These are phyloP conservation scores for Orbilia quercus DNA, from an alignment of 2,329 filamentous ascomycete species.

Conservation along the genomic window DNA sequence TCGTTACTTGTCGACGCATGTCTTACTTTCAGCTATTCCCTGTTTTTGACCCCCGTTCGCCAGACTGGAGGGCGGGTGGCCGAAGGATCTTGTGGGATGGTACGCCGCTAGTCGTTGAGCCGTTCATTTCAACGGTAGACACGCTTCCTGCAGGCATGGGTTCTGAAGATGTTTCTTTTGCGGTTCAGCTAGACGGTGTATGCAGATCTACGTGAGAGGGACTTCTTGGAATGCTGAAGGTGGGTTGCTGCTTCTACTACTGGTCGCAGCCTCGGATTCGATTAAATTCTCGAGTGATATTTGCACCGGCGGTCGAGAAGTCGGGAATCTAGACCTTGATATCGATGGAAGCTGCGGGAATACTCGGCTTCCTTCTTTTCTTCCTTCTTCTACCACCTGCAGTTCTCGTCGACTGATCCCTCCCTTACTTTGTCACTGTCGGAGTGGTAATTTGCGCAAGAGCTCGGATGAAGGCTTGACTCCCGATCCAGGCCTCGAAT, in stretches of 20 bases:
- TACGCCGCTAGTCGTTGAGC: slow-evolving; percentile 45
- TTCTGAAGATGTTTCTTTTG: slow-evolving; percentile 9
- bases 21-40: slow-evolving; percentile 47
- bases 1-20: slow-evolving; percentile 49
- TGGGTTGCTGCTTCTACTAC: slow-evolving; percentile 21
- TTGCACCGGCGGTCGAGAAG: not conserved
- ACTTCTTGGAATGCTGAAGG: slow-evolving; percentile 35
- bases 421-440: no score
- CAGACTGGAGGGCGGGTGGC: not conserved
- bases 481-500: no score
- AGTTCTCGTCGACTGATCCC: no score
- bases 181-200: slow-evolving; percentile 40
- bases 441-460: no score
- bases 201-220: slow-evolving; percentile 22
- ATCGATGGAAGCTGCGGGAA: not conserved
- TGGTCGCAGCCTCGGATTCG: slow-evolving; percentile 22
- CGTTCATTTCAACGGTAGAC: slow-evolving; percentile 50
- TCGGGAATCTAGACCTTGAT: not conserved
- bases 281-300: no score
- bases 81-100: slow-evolving; percentile 9
- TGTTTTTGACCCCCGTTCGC: slow-evolving; percentile 17
- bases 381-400: no score
- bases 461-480: no score
- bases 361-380: no score
- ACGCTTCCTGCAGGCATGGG: not conserved